Conservation (phyloP, 768 basidiomycete species). For the Crucibulum laeve region DNA sequence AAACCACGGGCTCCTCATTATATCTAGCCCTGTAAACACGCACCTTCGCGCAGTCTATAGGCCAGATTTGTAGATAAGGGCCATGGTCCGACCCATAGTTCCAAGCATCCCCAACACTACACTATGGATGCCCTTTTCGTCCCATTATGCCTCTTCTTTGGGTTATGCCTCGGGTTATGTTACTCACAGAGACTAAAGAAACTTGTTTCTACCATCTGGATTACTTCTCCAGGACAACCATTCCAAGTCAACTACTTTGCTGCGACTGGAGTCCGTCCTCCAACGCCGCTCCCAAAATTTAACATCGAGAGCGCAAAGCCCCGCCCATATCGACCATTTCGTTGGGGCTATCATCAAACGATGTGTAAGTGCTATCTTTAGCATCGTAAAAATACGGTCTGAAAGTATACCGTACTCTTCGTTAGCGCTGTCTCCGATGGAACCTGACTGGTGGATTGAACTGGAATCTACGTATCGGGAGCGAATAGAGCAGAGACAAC, state of each 20-base stretch:
- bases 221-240: background rate
- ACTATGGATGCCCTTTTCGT: background rate
- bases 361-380: slow-evolving; percentile 37
- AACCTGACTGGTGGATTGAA: slow-evolving; percentile 55
- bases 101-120: too few species aligned
- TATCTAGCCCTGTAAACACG: too few species aligned
- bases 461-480: slow-evolving; percentile 46
- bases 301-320: slow-evolving; percentile 37
- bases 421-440: slow-evolving; percentile 41
- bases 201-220: background rate
- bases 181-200: background rate
- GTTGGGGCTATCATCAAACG: slow-evolving; percentile 54
- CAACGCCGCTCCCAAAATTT: slow-evolving; percentile 36
- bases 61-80: too few species aligned
- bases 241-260: slow-evolving; percentile 28
- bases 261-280: slow-evolving; percentile 39
- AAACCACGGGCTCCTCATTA: too few species aligned
- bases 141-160: background rate
- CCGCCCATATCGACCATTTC: slow-evolving; percentile 51
- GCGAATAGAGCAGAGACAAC: slow-evolving; percentile 36
- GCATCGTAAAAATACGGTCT: background rate
- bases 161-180: background rate
- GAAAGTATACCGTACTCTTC: background rate
- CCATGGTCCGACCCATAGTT: too few species aligned
- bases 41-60: too few species aligned